Evolutionary conservation across 208 protist genomes (phyloP).

Genomic region (Trypanosomatidae sp.): DNA sequence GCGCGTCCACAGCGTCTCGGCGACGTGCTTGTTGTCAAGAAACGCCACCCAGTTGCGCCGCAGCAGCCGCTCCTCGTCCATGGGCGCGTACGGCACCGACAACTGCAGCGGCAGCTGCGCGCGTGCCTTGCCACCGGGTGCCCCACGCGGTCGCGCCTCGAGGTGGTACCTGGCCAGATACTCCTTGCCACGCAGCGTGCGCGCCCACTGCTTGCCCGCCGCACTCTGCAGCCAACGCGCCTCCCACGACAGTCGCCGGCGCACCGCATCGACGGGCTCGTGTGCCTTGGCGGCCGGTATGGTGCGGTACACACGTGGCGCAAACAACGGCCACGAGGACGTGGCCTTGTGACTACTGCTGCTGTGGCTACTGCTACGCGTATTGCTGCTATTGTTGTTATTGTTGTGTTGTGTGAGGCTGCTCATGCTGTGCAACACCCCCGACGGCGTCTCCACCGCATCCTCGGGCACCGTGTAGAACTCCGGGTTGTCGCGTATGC

Average conservation of each 20-base stretch:
- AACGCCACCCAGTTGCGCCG: constrained; percentile 86
- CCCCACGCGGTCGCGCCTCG: constrained; percentile 59
- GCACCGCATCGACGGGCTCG: constrained; percentile 53
- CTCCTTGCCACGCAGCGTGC: constrained; percentile 64
- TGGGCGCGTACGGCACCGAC: constrained; percentile 75
- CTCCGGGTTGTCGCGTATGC: constrained; percentile 88
- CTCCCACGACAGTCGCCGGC: constrained; percentile 42
- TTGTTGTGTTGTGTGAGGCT: background rate
- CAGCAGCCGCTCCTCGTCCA: constrained; percentile 78
- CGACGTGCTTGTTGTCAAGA: constrained; percentile 87
- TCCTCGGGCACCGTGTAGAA: constrained; percentile 82
- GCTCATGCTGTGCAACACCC: constrained; percentile 22
- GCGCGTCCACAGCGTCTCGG: constrained; percentile 80
- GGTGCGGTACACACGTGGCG: constrained; percentile 31
- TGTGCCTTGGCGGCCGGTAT: constrained; percentile 75
- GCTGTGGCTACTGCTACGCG: too few relatives aligned
- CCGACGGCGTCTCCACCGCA: constrained; percentile 54
- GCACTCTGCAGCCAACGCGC: constrained; percentile 49
- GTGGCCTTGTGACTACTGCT: too few relatives aligned
- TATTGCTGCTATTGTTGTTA: too few relatives aligned
- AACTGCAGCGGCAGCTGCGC: constrained; percentile 48
- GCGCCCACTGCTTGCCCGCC: constrained; percentile 49
- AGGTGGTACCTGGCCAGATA: constrained; percentile 61
- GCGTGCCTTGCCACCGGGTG: constrained; percentile 76
- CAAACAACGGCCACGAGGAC: too few relatives aligned